Evolutionary conservation across 1,284 basidiomycete species (phyloP).

Genomic region (Leccinum solheimii): DNA sequence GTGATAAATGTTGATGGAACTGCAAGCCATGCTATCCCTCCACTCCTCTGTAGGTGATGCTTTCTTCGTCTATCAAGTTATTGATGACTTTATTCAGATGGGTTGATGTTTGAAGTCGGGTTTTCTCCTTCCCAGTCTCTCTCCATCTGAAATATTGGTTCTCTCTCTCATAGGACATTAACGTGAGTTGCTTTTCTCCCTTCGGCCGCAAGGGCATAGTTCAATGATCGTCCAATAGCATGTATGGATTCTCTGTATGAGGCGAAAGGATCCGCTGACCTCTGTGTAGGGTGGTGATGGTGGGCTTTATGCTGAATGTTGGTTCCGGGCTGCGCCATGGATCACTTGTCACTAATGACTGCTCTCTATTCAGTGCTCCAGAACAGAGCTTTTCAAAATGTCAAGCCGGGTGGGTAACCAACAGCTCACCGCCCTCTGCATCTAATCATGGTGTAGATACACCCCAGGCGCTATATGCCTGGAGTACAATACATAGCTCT

Average conservation of each 20-base stretch:
- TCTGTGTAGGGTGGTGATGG: slow-evolving; percentile 53
- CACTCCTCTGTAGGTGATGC: slow-evolving; percentile 47
- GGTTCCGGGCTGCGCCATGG: slow-evolving; percentile 10
- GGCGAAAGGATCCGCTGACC: slow-evolving; percentile 6
- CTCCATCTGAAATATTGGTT: neutral
- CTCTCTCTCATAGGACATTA: slow-evolving; percentile 46
- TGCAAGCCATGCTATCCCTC: slow-evolving; percentile 51
- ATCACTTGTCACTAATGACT: neutral
- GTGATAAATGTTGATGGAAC: slow-evolving; percentile 46
- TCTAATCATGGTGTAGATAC: slow-evolving; percentile 41
- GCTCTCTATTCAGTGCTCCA: slow-evolving; percentile 44
- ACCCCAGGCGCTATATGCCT: slow-evolving; percentile 49
- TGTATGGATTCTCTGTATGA: slow-evolving; percentile 33
- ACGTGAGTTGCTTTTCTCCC: slow-evolving; percentile 38
- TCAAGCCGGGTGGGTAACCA: slow-evolving; percentile 44
- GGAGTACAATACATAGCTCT: slow-evolving; percentile 53
- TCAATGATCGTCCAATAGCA: slow-evolving; percentile 34
- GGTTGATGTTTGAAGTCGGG: slow-evolving; percentile 56
- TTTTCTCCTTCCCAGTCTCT: slow-evolving; percentile 8
- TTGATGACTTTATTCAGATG: slow-evolving; percentile 37
- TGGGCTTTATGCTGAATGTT: slow-evolving; percentile 58
- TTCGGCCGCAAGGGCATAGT: neutral
- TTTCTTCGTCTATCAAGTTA: slow-evolving; percentile 1
- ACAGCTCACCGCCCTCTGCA: neutral
- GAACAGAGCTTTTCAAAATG: slow-evolving; percentile 59